Evolutionary conservation across 2,329 filamentous ascomycete genomes (phyloP), one percentile per base, ranked within the genome.

Genomic region (Thelonectria blattea): DNA sequence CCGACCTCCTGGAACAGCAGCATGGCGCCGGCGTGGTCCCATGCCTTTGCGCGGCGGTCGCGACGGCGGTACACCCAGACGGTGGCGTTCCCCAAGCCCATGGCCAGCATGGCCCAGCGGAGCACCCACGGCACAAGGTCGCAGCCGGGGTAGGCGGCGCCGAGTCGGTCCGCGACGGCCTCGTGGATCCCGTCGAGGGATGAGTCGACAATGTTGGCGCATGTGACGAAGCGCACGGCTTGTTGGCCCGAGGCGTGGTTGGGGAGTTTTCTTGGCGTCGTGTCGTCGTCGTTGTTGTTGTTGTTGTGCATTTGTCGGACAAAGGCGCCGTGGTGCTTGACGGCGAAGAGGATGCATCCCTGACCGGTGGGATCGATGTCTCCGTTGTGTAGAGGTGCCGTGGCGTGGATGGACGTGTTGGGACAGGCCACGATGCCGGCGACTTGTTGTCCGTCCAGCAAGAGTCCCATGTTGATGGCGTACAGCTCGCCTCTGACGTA

Each of bases 1-100:
- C 85, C 85, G 1, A 81, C 76, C 68, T 87, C 85, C 61, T 85
- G 80, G 45, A 84, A 87, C 8, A 87, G 68, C 32, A 87, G 68
- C 82, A 86, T 85, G 0, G 84, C 85, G 2, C 85, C 85, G 0
- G 84, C 84, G 57, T 87, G 85, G 62, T 87, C 85, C 85, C 84
- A 87, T 1, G 83, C 76, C 73, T 87, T 87, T 10, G 79, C 85
- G 11, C 75, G 75, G 0, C 83, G 75, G 22, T 79, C 76, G 18
- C 76, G 74, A 20, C 73, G 72, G 62, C 79, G 81, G 73, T 87
- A 87, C 10, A 85, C 79, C 83, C 84, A 87, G 10, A 85, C 78
- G 0, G 82, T 85, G 42, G 79, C 76, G 71, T 86, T 83, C 10
- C 79, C 83, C 5, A 82, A 72, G 0, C 84, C 83, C 53, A 85